Evolutionary conservation across 352 stramenopile species (phyloP).

Genomic region (Pythium guiyangense): DNA sequence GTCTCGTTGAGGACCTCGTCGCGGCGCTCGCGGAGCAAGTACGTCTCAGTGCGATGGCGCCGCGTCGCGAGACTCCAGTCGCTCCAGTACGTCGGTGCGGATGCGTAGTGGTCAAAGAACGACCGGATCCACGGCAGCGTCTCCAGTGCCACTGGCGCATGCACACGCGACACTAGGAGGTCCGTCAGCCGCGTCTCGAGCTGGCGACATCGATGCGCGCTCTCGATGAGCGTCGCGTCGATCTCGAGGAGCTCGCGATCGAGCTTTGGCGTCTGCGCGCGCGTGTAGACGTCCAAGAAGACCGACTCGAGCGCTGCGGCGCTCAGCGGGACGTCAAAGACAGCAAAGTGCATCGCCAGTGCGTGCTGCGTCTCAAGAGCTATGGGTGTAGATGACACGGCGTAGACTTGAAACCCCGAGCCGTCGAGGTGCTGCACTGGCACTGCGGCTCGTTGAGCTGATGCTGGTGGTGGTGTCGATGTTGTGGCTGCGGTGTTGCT

Average conservation of each 20-base stretch:
- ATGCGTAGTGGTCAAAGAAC: conserved; percentile 9
- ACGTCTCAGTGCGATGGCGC: conserved; percentile 4
- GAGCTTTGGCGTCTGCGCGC: conserved; percentile 8
- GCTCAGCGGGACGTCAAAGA: conserved; percentile 18
- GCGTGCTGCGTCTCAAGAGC: conserved; percentile 12
- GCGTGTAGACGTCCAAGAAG: conserved; percentile 21
- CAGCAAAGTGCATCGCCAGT: conserved; percentile 15
- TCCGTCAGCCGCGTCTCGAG: neutral
- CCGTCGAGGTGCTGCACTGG: neutral
- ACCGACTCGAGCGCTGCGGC: conserved; percentile 11
- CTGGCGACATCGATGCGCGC: conserved; percentile 1
- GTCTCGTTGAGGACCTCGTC: neutral
- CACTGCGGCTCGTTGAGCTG: neutral
- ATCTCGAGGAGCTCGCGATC: conserved; percentile 15
- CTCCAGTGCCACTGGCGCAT: neutral
- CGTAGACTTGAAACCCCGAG: conserved; percentile 45
- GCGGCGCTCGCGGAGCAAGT: conserved; percentile 6
- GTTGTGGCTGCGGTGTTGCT: neutral
- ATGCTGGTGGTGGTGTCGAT: too few relatives aligned
- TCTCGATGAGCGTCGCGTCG: conserved; percentile 8
- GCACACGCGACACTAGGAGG: neutral
- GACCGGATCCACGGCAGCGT: neutral
- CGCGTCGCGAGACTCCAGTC: conserved; percentile 6
- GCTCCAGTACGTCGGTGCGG: neutral
- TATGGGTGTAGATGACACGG: conserved; percentile 20